These are phyloP conservation scores for Neophaeococcomyces aloes DNA, from an alignment of 2,329 filamentous ascomycete species.

Conservation along the genomic window DNA sequence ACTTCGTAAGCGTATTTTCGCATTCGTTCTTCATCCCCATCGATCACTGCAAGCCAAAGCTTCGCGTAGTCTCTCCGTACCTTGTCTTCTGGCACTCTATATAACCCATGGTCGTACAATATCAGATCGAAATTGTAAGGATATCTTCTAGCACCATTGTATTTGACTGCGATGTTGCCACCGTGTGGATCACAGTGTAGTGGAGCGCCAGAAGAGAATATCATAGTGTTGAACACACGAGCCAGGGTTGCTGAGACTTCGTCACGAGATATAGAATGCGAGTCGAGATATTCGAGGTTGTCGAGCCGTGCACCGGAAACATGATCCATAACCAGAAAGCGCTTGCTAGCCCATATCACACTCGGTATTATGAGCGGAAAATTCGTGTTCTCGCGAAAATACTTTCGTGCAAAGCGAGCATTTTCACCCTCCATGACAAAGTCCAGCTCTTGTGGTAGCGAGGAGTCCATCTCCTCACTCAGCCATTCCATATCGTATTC, in stretches of 20 bases:
- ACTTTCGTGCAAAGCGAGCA: conserved; percentile 63
- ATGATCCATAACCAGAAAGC: conserved; percentile 92
- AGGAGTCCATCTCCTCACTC: conserved; percentile 82
- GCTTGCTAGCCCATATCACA: conserved; percentile 77
- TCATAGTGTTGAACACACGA: conserved; percentile 98
- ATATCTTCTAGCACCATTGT: conserved; percentile 51
- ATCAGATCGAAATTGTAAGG: conserved; percentile 83
- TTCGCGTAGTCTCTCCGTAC: conserved; percentile 84
- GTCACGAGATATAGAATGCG: conserved; percentile 79
- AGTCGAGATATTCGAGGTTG: conserved; percentile 76
- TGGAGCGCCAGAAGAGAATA: conserved; percentile 79
- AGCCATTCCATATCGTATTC: conserved; percentile 98
- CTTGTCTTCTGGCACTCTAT: conserved; percentile 74
- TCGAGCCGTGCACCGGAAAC: conserved; percentile 79
- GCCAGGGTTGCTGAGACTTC: conserved; percentile 88
- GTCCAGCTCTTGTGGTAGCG: conserved; percentile 81
- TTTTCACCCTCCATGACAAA: conserved; percentile 80
- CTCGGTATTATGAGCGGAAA: conserved; percentile 80
- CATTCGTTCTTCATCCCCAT: conserved; percentile 78
- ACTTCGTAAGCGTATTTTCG: conserved; percentile 80
- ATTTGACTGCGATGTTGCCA: conserved; percentile 85
- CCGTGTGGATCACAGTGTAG: conserved; percentile 96
- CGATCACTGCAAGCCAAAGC: conserved; percentile 92
- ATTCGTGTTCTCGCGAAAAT: conserved; percentile 64
- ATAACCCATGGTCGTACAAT: conserved; percentile 92